Conservation (phyloP, 306 rosid genomes). For the Abrus precatorius region DNA sequence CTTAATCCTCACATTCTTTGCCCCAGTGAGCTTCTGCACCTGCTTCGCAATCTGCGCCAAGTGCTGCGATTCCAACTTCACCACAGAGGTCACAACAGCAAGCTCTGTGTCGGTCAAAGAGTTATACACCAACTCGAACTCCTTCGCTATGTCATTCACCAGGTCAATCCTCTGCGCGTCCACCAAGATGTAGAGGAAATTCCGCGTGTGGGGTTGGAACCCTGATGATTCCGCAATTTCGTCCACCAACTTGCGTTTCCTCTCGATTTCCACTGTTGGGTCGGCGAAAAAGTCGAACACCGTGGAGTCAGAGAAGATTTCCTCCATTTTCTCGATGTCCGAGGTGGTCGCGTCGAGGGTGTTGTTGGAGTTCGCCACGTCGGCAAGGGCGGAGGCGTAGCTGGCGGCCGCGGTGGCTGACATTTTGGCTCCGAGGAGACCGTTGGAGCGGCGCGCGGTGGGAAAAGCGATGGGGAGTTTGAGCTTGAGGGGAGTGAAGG, state of each 20-base stretch:
- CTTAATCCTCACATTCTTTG: conserved; percentile 85
- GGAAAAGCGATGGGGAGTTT: conserved; percentile 27
- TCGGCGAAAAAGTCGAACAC: conserved; percentile 66
- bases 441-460: conserved; percentile 50
- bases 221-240: conserved; percentile 60
- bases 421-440: conserved; percentile 64
- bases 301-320: conserved; percentile 58
- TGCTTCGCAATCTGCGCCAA: conserved; percentile 94
- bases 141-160: conserved; percentile 65
- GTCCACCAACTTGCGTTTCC: conserved; percentile 58
- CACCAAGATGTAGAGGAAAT: conserved; percentile 76
- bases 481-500: conserved; percentile 59
- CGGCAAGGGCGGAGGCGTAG: conserved; percentile 86
- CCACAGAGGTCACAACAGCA: conserved; percentile 90
- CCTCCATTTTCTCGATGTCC: conserved; percentile 80
- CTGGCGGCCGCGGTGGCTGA: conserved; percentile 65
- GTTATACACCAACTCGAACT: conserved; percentile 76
- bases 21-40: conserved; percentile 93
- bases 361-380: conserved; percentile 65
- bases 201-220: conserved; percentile 67
- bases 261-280: conserved; percentile 60
- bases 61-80: conserved; percentile 85
- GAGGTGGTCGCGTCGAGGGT: conserved; percentile 74
- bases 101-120: conserved; percentile 69
- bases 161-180: conserved; percentile 70